Evolutionary conservation across 768 basidiomycete genomes (phyloP).

Genomic region (Mycena leptocephala): DNA sequence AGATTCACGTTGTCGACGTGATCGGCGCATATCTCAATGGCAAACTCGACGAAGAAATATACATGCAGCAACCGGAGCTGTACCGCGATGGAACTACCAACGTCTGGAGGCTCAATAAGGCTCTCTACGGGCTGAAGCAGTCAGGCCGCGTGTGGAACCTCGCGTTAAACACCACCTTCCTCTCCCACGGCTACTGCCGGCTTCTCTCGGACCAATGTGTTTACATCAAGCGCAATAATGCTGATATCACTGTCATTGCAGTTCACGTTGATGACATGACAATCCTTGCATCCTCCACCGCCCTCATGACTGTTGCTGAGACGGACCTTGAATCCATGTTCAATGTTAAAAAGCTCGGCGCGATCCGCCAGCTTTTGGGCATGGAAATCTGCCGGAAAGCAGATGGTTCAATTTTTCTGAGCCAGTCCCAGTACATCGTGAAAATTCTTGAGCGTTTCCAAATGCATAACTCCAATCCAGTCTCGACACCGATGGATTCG

Average conservation of each 20-base stretch:
- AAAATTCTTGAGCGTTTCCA: conserved; percentile 25
- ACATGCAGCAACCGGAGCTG: conserved; percentile 22
- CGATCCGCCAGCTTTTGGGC: conserved; percentile 27
- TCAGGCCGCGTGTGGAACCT: conserved; percentile 44
- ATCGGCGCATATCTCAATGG: no score
- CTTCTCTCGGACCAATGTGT: conserved; percentile 28
- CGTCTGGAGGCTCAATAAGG: conserved; percentile 17
- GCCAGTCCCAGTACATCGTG: conserved; percentile 29
- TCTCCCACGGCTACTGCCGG: conserved; percentile 19
- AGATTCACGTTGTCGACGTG: conserved; percentile 50
- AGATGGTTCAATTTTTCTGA: conserved; percentile 25
- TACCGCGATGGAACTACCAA: conserved; percentile 26
- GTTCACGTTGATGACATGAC: no score
- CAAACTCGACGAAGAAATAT: conserved; percentile 35
- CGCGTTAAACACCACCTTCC: conserved; percentile 30
- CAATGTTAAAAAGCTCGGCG: conserved; percentile 30
- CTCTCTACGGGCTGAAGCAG: conserved; percentile 46
- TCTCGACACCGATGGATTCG: conserved; percentile 15
- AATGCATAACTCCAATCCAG: conserved; percentile 16
- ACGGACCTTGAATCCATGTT: conserved; percentile 32
- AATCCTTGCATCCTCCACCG: conserved; percentile 23
- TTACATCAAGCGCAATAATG: conserved; percentile 20
- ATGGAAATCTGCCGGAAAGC: conserved; percentile 37
- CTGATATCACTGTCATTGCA: conserved; percentile 13
- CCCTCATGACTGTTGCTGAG: neutral